Percentiles rank a stretch among this genome's conserved stretches.
These are phyloP conservation scores for Kodamaea sp. DNA, from an alignment of 1,139 yeast genomes.

Conservation along the genomic window DNA sequence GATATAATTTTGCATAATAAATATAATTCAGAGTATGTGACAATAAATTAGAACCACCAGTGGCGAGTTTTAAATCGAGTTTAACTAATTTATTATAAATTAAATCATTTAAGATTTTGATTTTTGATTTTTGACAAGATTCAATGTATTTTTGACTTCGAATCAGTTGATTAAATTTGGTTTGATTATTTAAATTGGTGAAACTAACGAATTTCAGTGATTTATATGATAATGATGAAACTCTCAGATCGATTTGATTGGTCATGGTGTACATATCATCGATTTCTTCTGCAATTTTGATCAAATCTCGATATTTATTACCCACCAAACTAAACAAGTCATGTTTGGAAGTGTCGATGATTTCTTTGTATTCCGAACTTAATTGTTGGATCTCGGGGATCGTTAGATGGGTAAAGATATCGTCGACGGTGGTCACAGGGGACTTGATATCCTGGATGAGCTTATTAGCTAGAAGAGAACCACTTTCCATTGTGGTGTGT, in stretches of 20 bases:
- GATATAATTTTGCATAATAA: slow-evolving; percentile 34
- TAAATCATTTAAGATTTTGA: slow-evolving; percentile 27
- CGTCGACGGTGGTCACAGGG: slow-evolving; percentile 27
- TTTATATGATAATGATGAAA: slow-evolving; percentile 34
- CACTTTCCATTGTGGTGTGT: too few species aligned
- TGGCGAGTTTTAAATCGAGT: slow-evolving; percentile 22
- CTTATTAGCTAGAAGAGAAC: slow-evolving; percentile 4
- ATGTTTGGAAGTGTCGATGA: slow-evolving; percentile 19
- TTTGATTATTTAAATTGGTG: slow-evolving; percentile 17
- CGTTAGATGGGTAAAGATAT: slow-evolving; percentile 31
- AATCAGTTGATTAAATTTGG: slow-evolving; percentile 20
- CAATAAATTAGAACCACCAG: slow-evolving; percentile 8
- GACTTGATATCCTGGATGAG: slow-evolving; percentile 4
- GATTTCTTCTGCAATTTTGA: slow-evolving; percentile 67
- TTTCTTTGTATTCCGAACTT: slow-evolving; percentile 26
- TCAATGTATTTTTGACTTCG: slow-evolving; percentile 14
- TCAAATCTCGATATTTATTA: slow-evolving; percentile 59
- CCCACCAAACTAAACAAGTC: slow-evolving; percentile 62
- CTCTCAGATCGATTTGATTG: slow-evolving; percentile 21
- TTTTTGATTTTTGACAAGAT: slow-evolving; percentile 14
- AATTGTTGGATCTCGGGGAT: slow-evolving; percentile 35
- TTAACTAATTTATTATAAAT: slow-evolving; percentile 27
- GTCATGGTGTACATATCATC: slow-evolving; percentile 49
- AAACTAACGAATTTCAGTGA: slow-evolving; percentile 30
- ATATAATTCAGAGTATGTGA: slow-evolving; percentile 30